Conservation (phyloP, 306 rosid species). For the Trifolium subterraneum region DNA sequence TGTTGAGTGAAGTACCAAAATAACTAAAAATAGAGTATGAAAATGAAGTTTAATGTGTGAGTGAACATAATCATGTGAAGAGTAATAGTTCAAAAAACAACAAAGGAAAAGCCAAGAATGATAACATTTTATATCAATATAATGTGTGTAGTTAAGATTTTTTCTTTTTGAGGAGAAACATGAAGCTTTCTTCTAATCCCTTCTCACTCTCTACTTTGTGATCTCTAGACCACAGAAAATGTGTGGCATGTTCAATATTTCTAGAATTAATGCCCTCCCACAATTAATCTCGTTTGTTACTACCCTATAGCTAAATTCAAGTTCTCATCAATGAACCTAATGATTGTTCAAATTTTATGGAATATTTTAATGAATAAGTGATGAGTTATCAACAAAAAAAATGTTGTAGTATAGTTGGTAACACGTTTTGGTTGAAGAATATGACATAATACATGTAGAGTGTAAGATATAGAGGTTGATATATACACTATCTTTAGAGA, state of each 20-base stretch:
- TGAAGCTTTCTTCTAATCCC: not conserved
- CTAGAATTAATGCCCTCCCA: conserved; percentile 4
- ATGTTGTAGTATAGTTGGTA: conserved; percentile 1
- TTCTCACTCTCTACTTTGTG: conserved; percentile 8
- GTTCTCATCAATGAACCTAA: conserved; percentile 1
- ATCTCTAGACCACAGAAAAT: not conserved
- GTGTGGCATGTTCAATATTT: not conserved
- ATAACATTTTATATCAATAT: not conserved
- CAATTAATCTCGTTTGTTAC: conserved; percentile 1
- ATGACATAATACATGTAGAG: conserved; percentile 7
- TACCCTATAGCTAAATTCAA: not conserved
- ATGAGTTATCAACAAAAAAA: not conserved
- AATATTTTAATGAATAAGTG: conserved; percentile 24
- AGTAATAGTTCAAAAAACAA: not conserved
- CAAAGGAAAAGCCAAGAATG: not conserved
- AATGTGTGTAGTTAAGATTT: not conserved
- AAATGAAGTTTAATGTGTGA: not conserved
- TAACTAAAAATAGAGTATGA: not conserved
- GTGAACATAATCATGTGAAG: conserved; percentile 1
- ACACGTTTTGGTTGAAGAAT: conserved; percentile 34
- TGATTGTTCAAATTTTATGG: not conserved
- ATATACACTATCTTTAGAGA: conserved; percentile 34
- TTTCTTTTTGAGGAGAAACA: not conserved
- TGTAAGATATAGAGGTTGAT: conserved; percentile 27
- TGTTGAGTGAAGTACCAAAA: not conserved